Base-by-base conservation (phyloP, 805 yeast genomes). In the Brettanomyces naardenensis region DNA sequence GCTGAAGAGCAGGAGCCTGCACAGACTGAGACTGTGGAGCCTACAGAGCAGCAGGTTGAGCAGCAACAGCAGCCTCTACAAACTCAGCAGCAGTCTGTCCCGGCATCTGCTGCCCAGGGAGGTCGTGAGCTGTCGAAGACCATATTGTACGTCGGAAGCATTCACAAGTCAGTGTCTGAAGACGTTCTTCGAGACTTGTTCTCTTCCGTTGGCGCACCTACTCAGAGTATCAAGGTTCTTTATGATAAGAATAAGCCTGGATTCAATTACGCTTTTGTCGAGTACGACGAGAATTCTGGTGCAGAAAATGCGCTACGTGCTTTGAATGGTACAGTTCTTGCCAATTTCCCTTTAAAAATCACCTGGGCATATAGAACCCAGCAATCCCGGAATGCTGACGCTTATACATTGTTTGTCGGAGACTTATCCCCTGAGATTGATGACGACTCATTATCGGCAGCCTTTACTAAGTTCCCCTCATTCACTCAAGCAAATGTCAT, bases 311-410 rank as follows among this genome's bases (percentile, higher is more conserved):
- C 92, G 1, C 63, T 78, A 38, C 69, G 69, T 36, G 61, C 75
- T 9, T 64, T 84, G 41, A 73, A 80, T 48, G 87, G 85, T 14
- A 44, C 52, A 1, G 58, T 68, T 22, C 54, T 82, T 41, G 74
- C 75, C 44, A 69, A 70, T 37, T 62, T 68, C 27, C 76, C 71
- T 33, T 68, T 87, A 40, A 73, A 69, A 43, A 72, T 86, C 53
- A 82, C 84, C 46, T 83, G 86, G 80, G 96, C 95, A 6, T 86
- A 68, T 62, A 92, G 83, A 62, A 79, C 87, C 31, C 83, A 82
- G 49, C 81, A 81, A 46, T 72, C 77, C 35, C 68, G 71, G 44
- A 64, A 69, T 22, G 66, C 64, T 37, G 74, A 71, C 29, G 64
- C 74, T 28, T 82, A 66, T 60, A 85, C 83, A 54, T 65, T 88